Evolutionary conservation across 768 basidiomycete genomes (phyloP).

Genomic region (Tylopilus balloui): DNA sequence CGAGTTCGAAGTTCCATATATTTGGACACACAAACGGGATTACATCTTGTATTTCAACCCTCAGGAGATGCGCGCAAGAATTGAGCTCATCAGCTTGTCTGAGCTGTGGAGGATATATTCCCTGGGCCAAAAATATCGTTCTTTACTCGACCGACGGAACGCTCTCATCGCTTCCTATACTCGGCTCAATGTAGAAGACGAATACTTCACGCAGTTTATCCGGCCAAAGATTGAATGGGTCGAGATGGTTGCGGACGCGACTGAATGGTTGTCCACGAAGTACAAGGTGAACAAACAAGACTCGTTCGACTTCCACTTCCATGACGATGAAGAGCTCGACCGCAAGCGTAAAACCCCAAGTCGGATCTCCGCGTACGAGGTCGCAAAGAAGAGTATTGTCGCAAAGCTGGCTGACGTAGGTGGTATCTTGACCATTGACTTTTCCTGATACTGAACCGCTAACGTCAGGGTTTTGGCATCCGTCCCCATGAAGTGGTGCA

Average conservation of each 20-base stretch:
- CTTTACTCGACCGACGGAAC: constrained; percentile 69
- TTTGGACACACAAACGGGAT: constrained; percentile 92
- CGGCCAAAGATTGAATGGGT: constrained; percentile 67
- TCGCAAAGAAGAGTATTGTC: constrained; percentile 74
- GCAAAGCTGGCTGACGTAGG: constrained; percentile 76
- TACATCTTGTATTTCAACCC: constrained; percentile 81
- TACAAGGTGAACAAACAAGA: constrained; percentile 72
- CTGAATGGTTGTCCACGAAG: constrained; percentile 86
- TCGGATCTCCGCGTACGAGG: constrained; percentile 78
- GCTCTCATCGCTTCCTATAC: constrained; percentile 61
- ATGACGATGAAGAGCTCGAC: constrained; percentile 57
- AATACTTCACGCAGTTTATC: constrained; percentile 73
- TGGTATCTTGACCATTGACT: neutral
- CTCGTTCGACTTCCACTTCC: constrained; percentile 58
- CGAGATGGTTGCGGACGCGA: constrained; percentile 86
- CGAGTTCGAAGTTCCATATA: constrained; percentile 90
- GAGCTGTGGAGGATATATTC: constrained; percentile 91
- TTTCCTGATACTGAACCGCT: neutral
- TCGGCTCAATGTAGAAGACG: constrained; percentile 63
- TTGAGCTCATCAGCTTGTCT: constrained; percentile 67
- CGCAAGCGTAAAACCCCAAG: constrained; percentile 80
- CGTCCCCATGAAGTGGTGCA: constrained; percentile 78
- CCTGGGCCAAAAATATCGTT: constrained; percentile 88
- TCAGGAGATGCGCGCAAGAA: constrained; percentile 52
- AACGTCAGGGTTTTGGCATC: constrained; percentile 77